A percentile compares a stretch with the other conserved stretches of the same genome.
These are phyloP conservation scores for Domatiomyces globalis DNA, from an alignment of 2,329 filamentous ascomycete species.

Conservation along the genomic window DNA sequence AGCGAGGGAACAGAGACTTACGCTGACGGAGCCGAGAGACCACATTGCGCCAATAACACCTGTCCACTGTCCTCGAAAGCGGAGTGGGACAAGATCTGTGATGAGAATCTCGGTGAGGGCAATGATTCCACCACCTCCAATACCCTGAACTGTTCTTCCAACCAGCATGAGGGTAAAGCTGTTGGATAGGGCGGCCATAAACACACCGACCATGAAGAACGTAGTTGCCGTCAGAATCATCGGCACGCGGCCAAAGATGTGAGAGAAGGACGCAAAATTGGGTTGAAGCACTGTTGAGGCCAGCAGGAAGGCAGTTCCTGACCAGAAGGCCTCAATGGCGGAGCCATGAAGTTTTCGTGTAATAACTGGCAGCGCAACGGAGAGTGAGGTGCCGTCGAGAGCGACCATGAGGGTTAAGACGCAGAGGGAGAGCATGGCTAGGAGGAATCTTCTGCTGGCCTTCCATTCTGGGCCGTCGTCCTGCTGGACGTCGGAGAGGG, in stretches of 20 bases:
- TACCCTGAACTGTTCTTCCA: slow-evolving; percentile 48
- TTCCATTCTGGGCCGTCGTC: slow-evolving; percentile 9
- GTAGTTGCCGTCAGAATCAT: slow-evolving; percentile 27
- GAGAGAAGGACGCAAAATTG: slow-evolving; percentile 33
- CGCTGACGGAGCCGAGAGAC: slow-evolving; percentile 12
- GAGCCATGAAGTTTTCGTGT: slow-evolving; percentile 38
- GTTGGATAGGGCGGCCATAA: slow-evolving; percentile 44
- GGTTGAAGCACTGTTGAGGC: slow-evolving; percentile 47
- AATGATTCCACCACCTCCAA: slow-evolving; percentile 34
- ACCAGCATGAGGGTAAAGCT: slow-evolving; percentile 50
- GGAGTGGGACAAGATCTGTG: slow-evolving; percentile 31
- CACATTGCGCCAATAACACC: slow-evolving; percentile 16
- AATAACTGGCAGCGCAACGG: slow-evolving; percentile 41
- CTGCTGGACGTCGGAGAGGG: slow-evolving; percentile 4
- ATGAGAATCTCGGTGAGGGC: slow-evolving; percentile 30
- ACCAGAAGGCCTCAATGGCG: slow-evolving; percentile 54
- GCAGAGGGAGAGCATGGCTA: slow-evolving; percentile 39
- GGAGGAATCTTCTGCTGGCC: slow-evolving; percentile 23
- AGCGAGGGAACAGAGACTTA: neutral
- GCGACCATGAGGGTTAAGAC: slow-evolving; percentile 48
- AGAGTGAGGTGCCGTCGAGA: slow-evolving; percentile 51
- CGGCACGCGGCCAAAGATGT: slow-evolving; percentile 34
- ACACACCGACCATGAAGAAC: slow-evolving; percentile 40
- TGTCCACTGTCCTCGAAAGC: slow-evolving; percentile 16
- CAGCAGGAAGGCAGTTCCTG: slow-evolving; percentile 55